Evolutionary conservation across 202 grass and related monocot species (phyloP).

Genomic region (Zizania palustris): DNA sequence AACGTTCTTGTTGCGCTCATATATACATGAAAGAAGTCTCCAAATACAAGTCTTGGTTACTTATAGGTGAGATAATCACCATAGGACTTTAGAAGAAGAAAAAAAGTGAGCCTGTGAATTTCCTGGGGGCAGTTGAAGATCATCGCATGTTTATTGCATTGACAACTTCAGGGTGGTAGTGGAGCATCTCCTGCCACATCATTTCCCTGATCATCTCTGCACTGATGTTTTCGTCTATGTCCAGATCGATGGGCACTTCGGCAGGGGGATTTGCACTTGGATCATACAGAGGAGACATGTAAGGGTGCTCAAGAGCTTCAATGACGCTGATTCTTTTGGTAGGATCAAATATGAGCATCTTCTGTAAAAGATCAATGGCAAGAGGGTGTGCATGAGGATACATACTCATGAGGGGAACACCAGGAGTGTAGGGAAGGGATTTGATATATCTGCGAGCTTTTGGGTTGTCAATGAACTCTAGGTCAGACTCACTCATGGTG

Average conservation of each 20-base stretch:
- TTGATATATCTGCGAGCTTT: slow-evolving; percentile 90
- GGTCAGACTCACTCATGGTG: slow-evolving; percentile 70
- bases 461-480: slow-evolving; percentile 80
- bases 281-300: slow-evolving; percentile 81
- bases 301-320: slow-evolving; percentile 75
- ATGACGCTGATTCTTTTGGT: slow-evolving; percentile 73
- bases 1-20: slow-evolving; percentile 37
- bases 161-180: slow-evolving; percentile 75
- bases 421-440: slow-evolving; percentile 74
- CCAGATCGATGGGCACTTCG: slow-evolving; percentile 66
- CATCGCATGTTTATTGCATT: slow-evolving; percentile 39
- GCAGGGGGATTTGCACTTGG: slow-evolving; percentile 70
- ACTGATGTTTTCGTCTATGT: slow-evolving; percentile 78
- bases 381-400: slow-evolving; percentile 75
- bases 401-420: slow-evolving; percentile 63
- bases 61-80: slow-evolving; percentile 34
- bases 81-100: slow-evolving; percentile 5
- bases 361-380: slow-evolving; percentile 78
- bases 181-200: slow-evolving; percentile 94
- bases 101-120: slow-evolving; percentile 13
- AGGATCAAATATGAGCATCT: slow-evolving; percentile 91
- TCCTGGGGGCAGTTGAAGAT: not conserved
- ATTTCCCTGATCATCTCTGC: slow-evolving; percentile 83
- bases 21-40: slow-evolving; percentile 43
- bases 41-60: slow-evolving; percentile 22